Conservation (phyloP, 768 basidiomycete species). For the Epithele typhae region DNA sequence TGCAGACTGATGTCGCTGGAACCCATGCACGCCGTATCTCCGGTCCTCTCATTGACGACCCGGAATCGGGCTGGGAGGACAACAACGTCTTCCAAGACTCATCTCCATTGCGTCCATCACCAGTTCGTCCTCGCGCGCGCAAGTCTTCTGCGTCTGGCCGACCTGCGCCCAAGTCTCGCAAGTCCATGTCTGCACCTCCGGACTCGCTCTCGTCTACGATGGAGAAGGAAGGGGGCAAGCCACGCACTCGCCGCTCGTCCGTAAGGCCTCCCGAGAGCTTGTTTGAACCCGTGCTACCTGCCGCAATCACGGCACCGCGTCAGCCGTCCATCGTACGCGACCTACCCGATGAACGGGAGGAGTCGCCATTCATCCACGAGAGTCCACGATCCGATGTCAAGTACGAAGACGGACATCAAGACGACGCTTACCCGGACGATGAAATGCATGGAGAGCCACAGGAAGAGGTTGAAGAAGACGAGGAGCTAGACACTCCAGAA, state of each 20-base stretch:
- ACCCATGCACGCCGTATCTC: constrained; percentile 55
- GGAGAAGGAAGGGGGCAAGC: constrained; percentile 7
- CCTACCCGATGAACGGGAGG: constrained; percentile 10
- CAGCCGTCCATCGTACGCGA: constrained; percentile 13
- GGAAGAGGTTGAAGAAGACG: neutral
- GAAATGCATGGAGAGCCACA: neutral
- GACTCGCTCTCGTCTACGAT: constrained; percentile 20
- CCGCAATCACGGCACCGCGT: constrained; percentile 18
- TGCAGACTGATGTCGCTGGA: constrained; percentile 45
- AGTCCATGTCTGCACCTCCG: constrained; percentile 59
- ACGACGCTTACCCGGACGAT: constrained; percentile 3
- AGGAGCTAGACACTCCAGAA: neutral
- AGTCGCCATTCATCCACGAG: too few relatives aligned
- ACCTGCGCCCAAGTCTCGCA: constrained; percentile 47
- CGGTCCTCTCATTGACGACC: constrained; percentile 28
- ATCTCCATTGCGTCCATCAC: constrained; percentile 67
- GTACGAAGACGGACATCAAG: too few relatives aligned
- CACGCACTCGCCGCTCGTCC: constrained; percentile 11
- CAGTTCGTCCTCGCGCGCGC: constrained; percentile 35
- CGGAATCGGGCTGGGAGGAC: constrained; percentile 77
- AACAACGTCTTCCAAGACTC: constrained; percentile 89
- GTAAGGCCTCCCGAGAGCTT: constrained; percentile 47
- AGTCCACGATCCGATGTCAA: too few relatives aligned
- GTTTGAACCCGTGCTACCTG: constrained; percentile 52
- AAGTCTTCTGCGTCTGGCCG: constrained; percentile 37